A percentile compares a stretch with the other conserved stretches of the same genome.
These are phyloP conservation scores for Chalciporus piperatoides DNA, from an alignment of 1,284 basidiomycete species.

Conservation along the genomic window DNA sequence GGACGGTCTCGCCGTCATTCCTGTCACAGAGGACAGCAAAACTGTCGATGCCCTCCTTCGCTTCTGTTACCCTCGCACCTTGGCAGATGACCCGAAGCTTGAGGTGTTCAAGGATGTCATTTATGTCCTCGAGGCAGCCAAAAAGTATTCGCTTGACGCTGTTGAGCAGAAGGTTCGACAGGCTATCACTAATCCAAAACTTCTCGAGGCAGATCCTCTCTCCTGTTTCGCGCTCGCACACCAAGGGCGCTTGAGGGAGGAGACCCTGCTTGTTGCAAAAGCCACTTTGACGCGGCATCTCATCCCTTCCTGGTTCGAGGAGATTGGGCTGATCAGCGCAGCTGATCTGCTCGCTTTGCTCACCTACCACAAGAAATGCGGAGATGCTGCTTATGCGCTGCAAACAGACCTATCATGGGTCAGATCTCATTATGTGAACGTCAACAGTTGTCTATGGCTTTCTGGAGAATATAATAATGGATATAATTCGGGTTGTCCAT, in stretches of 20 bases:
- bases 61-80: constrained; percentile 26
- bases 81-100: constrained; percentile 22
- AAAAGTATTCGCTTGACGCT: constrained; percentile 21
- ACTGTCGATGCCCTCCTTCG: constrained; percentile 20
- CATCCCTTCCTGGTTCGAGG: constrained; percentile 16
- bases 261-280: constrained; percentile 12
- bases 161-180: constrained; percentile 19
- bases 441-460: constrained; percentile 4
- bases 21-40: constrained; percentile 14
- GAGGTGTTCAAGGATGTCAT: constrained; percentile 11
- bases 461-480: too few relatives aligned
- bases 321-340: constrained; percentile 18
- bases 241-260: too few relatives aligned
- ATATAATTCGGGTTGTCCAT: too few relatives aligned
- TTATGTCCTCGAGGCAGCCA: constrained; percentile 17
- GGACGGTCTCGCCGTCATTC: constrained; percentile 23
- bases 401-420: constrained; percentile 5
- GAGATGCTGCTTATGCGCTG: constrained; percentile 12
- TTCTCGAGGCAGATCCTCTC: constrained; percentile 17
- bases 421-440: constrained; percentile 2
- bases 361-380: constrained; percentile 20
- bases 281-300: constrained; percentile 16
- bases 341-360: constrained; percentile 22
- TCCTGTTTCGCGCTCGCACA: constrained; percentile 21
- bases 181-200: constrained; percentile 12